Evolutionary conservation across 176 grass and related monocot genomes (phyloP).

Genomic region (Bothriochloa decipiens): DNA sequence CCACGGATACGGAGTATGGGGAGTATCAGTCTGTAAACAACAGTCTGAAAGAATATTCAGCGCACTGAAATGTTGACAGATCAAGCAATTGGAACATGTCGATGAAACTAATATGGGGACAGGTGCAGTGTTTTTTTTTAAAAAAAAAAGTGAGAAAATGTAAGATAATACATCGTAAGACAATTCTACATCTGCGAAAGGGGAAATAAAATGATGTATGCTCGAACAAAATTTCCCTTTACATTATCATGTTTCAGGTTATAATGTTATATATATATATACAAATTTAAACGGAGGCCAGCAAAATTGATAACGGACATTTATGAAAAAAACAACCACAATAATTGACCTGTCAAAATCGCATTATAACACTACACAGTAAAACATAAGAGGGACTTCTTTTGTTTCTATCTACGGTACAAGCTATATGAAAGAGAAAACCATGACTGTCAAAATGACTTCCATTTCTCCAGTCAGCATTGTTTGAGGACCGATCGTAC

Average conservation of each 20-base stretch:
- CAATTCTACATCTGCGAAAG: neutral
- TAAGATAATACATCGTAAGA: neutral
- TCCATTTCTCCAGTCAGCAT: slow-evolving; percentile 41
- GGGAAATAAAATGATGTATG: neutral
- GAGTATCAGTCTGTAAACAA: neutral
- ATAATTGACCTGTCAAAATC: slow-evolving; percentile 2
- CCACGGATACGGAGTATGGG: neutral
- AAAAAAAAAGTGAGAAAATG: neutral
- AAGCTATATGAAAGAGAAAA: slow-evolving; percentile 41
- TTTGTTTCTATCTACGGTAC: slow-evolving; percentile 39
- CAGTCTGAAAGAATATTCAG: neutral
- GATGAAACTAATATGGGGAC: neutral
- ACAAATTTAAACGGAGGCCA: slow-evolving; percentile 1
- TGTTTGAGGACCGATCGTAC: slow-evolving; percentile 32
- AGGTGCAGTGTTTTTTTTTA: neutral
- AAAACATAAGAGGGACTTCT: slow-evolving; percentile 33
- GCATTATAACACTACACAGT: slow-evolving; percentile 15
- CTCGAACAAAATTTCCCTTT: neutral
- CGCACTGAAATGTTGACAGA: neutral
- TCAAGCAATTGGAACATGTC: neutral
- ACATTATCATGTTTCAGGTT: slow-evolving; percentile 3
- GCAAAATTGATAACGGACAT: slow-evolving; percentile 34
- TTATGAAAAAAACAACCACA: slow-evolving; percentile 23
- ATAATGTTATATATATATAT: slow-evolving; percentile 45
- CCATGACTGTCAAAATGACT: slow-evolving; percentile 22